Conservation (phyloP, 768 basidiomycete genomes). For the Trametes sanguinea region DNA sequence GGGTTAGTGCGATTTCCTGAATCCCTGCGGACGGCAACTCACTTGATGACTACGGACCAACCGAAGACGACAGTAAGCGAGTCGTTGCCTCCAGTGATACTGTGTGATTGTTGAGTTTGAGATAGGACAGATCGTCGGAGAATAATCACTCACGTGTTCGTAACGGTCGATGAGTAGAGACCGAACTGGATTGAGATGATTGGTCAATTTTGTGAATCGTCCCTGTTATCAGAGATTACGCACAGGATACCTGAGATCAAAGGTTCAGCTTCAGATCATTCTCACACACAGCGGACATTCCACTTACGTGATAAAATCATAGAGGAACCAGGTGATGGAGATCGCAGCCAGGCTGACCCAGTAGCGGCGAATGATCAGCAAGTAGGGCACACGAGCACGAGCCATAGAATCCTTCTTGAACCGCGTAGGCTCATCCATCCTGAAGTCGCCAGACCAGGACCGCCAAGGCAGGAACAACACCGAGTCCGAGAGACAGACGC, state of each 20-base stretch:
- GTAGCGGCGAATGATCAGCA: constrained; percentile 77
- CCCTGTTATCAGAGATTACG: not conserved
- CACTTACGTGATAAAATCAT: constrained; percentile 75
- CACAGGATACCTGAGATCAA: constrained; percentile 5
- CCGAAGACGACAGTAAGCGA: constrained; percentile 70
- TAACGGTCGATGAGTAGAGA: constrained; percentile 77
- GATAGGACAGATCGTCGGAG: not conserved
- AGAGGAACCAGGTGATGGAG: constrained; percentile 81
- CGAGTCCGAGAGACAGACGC: constrained; percentile 85
- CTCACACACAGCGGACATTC: not conserved
- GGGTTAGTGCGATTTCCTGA: constrained; percentile 35
- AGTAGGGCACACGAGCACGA: constrained; percentile 69
- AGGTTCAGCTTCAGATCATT: not conserved
- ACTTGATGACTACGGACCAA: constrained; percentile 88
- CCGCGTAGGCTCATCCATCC: constrained; percentile 77
- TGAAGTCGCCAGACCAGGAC: constrained; percentile 89
- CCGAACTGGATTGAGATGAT: constrained; percentile 55
- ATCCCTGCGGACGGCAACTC: constrained; percentile 23
- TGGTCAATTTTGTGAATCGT: not conserved
- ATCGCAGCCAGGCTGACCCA: constrained; percentile 75
- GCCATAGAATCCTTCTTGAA: constrained; percentile 84
- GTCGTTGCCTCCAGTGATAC: constrained; percentile 55
- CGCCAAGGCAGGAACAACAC: constrained; percentile 73
- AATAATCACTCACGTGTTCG: constrained; percentile 50
- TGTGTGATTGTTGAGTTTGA: constrained; percentile 30